Conservation (phyloP, 495 filamentous ascomycete species). For the Rostrohypoxylon terebratum region DNA sequence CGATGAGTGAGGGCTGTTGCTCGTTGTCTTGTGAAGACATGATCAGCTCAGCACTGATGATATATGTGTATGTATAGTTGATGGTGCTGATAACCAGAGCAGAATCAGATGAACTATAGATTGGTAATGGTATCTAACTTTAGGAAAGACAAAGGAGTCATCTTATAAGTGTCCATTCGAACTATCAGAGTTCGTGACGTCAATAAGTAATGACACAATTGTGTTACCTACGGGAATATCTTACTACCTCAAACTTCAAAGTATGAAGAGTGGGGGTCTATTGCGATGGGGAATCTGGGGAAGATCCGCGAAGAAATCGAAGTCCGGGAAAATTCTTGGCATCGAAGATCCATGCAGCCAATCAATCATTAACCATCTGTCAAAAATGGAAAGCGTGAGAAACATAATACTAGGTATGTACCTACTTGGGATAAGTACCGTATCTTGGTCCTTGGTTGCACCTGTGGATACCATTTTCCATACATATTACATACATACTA, state of each 20-base stretch:
- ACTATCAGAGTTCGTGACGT: conserved; percentile 32
- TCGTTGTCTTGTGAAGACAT: conserved; percentile 49
- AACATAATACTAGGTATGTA: too few relatives aligned
- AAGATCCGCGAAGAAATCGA: conserved; percentile 23
- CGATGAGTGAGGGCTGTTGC: conserved; percentile 55
- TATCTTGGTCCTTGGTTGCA: neutral
- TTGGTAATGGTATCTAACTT: neutral
- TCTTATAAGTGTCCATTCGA: conserved; percentile 18
- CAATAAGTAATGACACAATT: conserved; percentile 39
- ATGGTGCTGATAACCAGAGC: too few relatives aligned
- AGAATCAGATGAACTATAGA: too few relatives aligned
- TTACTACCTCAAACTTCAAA: conserved; percentile 31
- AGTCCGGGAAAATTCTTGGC: conserved; percentile 37
- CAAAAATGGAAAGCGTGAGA: conserved; percentile 25
- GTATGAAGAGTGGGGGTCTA: conserved; percentile 27
- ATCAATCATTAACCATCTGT: conserved; percentile 28
- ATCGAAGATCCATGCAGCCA: conserved; percentile 39
- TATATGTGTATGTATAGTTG: neutral
- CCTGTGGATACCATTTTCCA: neutral
- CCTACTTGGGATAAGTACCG: neutral
- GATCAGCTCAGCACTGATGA: neutral
- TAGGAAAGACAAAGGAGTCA: neutral
- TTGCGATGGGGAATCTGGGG: conserved; percentile 27
- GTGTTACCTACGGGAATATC: conserved; percentile 33
- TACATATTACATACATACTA: too few relatives aligned